Evolutionary conservation across 345 rosid genomes (phyloP).

Genomic region (Leavenworthia alabamica): DNA sequence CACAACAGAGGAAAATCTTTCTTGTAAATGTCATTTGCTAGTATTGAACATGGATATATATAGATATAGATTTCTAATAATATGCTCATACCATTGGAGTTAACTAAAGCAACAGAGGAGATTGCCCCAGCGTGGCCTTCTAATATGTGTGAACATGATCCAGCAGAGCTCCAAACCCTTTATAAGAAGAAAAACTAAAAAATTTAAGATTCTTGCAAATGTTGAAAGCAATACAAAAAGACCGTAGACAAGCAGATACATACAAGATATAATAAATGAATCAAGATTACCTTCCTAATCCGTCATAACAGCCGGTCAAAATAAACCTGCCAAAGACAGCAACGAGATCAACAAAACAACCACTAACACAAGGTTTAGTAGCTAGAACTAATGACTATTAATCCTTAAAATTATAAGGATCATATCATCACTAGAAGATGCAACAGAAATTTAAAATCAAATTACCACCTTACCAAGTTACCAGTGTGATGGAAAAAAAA

Average conservation of each 20-base stretch:
- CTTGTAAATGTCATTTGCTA: background rate
- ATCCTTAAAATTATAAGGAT: no score
- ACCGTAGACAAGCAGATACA: background rate
- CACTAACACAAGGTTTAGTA: background rate
- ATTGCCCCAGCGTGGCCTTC: conserved; percentile 77
- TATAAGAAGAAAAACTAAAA: background rate
- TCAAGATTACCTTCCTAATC: conserved; percentile 57
- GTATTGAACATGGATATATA: background rate
- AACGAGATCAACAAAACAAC: conserved; percentile 10
- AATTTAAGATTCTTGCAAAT: conserved; percentile 5
- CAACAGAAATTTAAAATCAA: no score
- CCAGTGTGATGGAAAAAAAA: no score
- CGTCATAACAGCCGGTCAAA: conserved; percentile 83
- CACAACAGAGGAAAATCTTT: background rate
- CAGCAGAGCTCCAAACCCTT: conserved; percentile 85
- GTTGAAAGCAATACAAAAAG: background rate
- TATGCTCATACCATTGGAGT: conserved; percentile 43
- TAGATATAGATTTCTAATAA: background rate
- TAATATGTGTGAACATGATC: conserved; percentile 63
- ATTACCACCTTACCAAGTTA: no score
- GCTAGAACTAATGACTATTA: background rate
- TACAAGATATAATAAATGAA: background rate
- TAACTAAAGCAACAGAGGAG: conserved; percentile 59
- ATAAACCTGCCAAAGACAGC: conserved; percentile 59
- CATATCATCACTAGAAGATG: no score